A percentile compares a stretch with the other conserved stretches of the same genome.
Evolutionary conservation across 257 asterid genomes (phyloP).

Genomic region (Lithospermum erythrorhizon): DNA sequence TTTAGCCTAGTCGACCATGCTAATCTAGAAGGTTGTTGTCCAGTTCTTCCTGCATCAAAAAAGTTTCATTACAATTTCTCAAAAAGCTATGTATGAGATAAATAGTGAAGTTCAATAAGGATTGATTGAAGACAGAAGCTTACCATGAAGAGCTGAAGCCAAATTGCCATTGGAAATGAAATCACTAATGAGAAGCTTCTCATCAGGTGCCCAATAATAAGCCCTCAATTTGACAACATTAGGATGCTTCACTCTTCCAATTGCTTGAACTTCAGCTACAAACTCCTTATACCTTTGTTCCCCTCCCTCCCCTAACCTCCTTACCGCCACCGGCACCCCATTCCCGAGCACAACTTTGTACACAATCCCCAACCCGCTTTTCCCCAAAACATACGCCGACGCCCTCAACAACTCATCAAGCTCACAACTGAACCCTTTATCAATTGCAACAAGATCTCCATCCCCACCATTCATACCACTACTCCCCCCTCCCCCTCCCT

Average conservation of each 20-base stretch:
- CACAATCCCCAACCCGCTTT: constrained; percentile 91
- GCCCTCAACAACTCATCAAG: constrained; percentile 91
- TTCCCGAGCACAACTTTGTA: constrained; percentile 93
- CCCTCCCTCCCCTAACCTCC: constrained; percentile 94
- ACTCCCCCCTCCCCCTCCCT: constrained; percentile 46
- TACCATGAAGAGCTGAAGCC: constrained; percentile 86
- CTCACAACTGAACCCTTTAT: constrained; percentile 80
- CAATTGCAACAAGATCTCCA: constrained; percentile 89
- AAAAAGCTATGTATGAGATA: neutral
- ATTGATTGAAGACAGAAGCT: constrained; percentile 5
- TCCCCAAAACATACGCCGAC: constrained; percentile 91
- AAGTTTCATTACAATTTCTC: neutral
- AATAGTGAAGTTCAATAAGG: neutral
- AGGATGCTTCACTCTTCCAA: constrained; percentile 84
- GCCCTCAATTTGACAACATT: constrained; percentile 83
- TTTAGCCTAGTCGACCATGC: constrained; percentile 69
- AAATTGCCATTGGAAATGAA: constrained; percentile 79
- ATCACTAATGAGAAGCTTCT: constrained; percentile 92
- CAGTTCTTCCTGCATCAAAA: constrained; percentile 43
- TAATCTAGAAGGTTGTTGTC: constrained; percentile 46
- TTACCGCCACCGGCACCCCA: constrained; percentile 85
- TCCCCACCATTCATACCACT: constrained; percentile 60
- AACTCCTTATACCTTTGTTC: constrained; percentile 90
- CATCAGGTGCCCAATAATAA: constrained; percentile 93
- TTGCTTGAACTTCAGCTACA: constrained; percentile 77